Percentiles rank a stretch among this genome's conserved stretches.
These are phyloP conservation scores for Cystofilobasidium bisporidii DNA, from an alignment of 768 basidiomycete genomes.

Conservation along the genomic window DNA sequence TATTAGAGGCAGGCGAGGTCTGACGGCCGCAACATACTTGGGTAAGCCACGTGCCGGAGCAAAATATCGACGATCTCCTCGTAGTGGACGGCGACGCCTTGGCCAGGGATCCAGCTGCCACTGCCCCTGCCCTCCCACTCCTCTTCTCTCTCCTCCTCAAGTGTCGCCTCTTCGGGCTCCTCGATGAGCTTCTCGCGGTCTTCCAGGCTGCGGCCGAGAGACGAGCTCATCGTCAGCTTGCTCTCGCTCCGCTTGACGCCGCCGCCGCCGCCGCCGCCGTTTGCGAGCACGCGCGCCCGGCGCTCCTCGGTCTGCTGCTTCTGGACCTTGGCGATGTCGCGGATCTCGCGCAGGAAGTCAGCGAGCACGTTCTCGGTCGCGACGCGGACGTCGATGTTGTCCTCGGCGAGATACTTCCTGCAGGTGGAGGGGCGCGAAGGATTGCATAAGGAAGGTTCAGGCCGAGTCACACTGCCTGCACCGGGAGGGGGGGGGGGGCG, in stretches of 20 bases:
- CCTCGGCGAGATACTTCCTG: conserved; percentile 92
- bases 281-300: conserved; percentile 26
- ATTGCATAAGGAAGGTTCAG: conserved; percentile 40
- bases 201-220: background rate
- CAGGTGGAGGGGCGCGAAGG: background rate
- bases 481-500: too few species aligned
- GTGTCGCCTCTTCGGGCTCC: conserved; percentile 28
- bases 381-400: conserved; percentile 81
- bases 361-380: conserved; percentile 81
- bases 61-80: conserved; percentile 86
- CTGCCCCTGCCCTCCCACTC: conserved; percentile 38
- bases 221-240: conserved; percentile 30
- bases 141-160: conserved; percentile 37
- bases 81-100: conserved; percentile 85
- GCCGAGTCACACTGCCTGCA: too few species aligned
- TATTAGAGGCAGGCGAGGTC: too few species aligned
- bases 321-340: conserved; percentile 67
- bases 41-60: conserved; percentile 67
- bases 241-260: conserved; percentile 40
- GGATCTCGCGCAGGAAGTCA: conserved; percentile 83
- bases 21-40: conserved; percentile 53
- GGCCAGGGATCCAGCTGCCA: conserved; percentile 71
- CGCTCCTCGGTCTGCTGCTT: conserved; percentile 48
- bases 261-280: conserved; percentile 1
- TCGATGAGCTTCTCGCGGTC: conserved; percentile 29